Evolutionary conservation across 2,329 filamentous ascomycete genomes (phyloP).

Genomic region (Aspergillus caelatus): DNA sequence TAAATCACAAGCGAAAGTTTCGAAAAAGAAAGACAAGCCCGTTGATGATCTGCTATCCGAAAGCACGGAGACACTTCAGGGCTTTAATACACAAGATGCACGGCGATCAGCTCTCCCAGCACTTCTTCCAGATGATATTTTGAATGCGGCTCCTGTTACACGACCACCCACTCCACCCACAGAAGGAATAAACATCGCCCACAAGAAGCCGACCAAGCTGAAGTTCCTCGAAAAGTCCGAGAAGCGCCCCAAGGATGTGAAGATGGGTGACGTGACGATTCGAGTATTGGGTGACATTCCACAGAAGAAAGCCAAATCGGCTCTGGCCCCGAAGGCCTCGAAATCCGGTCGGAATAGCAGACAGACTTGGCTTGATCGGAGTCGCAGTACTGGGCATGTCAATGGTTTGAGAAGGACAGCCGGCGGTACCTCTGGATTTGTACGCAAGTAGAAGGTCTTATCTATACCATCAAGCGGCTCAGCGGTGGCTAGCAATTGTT

Average conservation of each 20-base stretch:
- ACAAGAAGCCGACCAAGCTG: slow-evolving; percentile 46
- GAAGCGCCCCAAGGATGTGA: slow-evolving; percentile 54
- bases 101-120: slow-evolving; percentile 48
- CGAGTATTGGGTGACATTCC: slow-evolving; percentile 47
- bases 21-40: slow-evolving; percentile 29
- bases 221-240: slow-evolving; percentile 53
- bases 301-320: slow-evolving; percentile 41
- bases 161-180: slow-evolving; percentile 50
- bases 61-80: slow-evolving; percentile 45
- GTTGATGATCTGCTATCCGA: slow-evolving; percentile 43
- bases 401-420: slow-evolving; percentile 42
- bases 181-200: slow-evolving; percentile 28
- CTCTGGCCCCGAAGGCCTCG: slow-evolving; percentile 50
- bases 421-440: slow-evolving; percentile 40
- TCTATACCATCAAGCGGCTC: background rate
- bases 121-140: slow-evolving; percentile 55
- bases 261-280: slow-evolving; percentile 52
- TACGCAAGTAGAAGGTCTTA: slow-evolving; percentile 31
- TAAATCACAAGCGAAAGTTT: slow-evolving; percentile 41
- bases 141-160: slow-evolving; percentile 49
- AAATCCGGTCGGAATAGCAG: slow-evolving; percentile 40
- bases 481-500: background rate
- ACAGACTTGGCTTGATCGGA: slow-evolving; percentile 43
- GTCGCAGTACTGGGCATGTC: slow-evolving; percentile 33
- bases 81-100: slow-evolving; percentile 39